These are phyloP conservation scores for Wilhelminamyces savonicus DNA, from an alignment of 805 yeast genomes.

Conservation along the genomic window DNA sequence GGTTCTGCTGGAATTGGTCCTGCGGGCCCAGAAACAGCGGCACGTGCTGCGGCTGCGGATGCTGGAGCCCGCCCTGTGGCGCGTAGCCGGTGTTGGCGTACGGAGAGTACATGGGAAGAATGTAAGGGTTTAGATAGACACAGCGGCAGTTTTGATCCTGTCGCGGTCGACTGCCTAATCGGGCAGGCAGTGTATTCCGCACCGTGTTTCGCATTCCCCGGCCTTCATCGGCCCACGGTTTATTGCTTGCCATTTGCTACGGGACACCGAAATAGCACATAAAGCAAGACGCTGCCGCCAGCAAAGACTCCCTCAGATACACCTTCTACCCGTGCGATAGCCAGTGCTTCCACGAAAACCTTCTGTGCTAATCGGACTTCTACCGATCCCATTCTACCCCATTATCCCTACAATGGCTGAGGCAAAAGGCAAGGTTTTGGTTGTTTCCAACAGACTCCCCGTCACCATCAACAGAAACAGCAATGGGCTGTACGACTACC, in stretches of 20 bases:
- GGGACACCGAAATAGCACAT: too few species aligned
- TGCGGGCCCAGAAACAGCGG: conserved; percentile 4
- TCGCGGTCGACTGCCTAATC: conserved; percentile 2
- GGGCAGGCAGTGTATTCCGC: too few species aligned
- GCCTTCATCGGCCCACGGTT: too few species aligned
- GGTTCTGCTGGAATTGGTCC: conserved; percentile 7
- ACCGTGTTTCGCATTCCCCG: too few species aligned
- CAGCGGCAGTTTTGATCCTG: background rate
- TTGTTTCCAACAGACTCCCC: conserved; percentile 92
- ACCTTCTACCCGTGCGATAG: too few species aligned
- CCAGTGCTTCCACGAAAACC: too few species aligned
- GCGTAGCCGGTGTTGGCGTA: conserved; percentile 28
- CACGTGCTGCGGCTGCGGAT: conserved; percentile 14
- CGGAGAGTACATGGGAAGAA: conserved; percentile 31
- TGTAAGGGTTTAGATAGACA: background rate
- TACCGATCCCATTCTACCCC: too few species aligned
- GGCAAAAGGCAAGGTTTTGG: conserved; percentile 84
- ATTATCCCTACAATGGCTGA: too few species aligned
- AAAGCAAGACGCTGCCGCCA: too few species aligned
- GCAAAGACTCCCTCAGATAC: too few species aligned
- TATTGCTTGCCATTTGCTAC: too few species aligned
- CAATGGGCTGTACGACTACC: conserved; percentile 66
- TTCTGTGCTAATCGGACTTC: too few species aligned
- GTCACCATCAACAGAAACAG: conserved; percentile 73
- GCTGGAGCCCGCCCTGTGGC: conserved; percentile 10